Evolutionary conservation across 805 yeast genomes (phyloP), one percentile per base, ranked within the genome.

Genomic region (Schwanniomyces yamadae): DNA sequence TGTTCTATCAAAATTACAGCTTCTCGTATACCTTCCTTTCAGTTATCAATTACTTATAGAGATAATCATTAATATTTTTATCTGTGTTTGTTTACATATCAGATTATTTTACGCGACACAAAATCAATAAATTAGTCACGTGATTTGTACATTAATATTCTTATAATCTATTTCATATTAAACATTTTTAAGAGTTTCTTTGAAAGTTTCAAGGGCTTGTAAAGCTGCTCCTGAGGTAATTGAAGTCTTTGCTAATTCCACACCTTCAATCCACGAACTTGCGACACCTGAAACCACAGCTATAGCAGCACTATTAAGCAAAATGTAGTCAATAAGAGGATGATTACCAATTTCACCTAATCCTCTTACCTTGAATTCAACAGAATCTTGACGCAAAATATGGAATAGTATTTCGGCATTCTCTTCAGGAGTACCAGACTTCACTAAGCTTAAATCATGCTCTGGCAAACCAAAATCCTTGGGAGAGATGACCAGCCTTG

Each of bases 311-410:
- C 95, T 73, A 59, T 93, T 93, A 73, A 93, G 61, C 39, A 91
- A 59, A n/a, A 93, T 93, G 62, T 90, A 93, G 61, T 93, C 96
- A 34, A 82, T 79, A 11, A 90, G 62, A 3, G 98, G 86, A 34
- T 68, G 71, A 47, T 63, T 64, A 19, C 41, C 40, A 7, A 12
- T 46, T 21, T 54, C 54, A 9, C 28, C 49, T 21, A 50, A 48
- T 2, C 59, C 61, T 18, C 61, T 55, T 40, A 78, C 67, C 17
- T 76, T 71, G 37, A 64, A 77, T 23, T 66, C 60, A 4, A 69
- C 63, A 29, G 66, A 52, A 41, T 75, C 74, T 35, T 77, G 54
- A 69, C 69, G 45, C 42, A 69, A 57, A 26, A 69, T 67, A 39
- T 63, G 69, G 12, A 52, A 45, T 33, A 89, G 72, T 1, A 72